A percentile compares a stretch with the other conserved stretches of the same genome.
These are phyloP conservation scores for Cladochytrium replicatum DNA, from an alignment of 192 early-diverging fungal species.

Conservation along the genomic window DNA sequence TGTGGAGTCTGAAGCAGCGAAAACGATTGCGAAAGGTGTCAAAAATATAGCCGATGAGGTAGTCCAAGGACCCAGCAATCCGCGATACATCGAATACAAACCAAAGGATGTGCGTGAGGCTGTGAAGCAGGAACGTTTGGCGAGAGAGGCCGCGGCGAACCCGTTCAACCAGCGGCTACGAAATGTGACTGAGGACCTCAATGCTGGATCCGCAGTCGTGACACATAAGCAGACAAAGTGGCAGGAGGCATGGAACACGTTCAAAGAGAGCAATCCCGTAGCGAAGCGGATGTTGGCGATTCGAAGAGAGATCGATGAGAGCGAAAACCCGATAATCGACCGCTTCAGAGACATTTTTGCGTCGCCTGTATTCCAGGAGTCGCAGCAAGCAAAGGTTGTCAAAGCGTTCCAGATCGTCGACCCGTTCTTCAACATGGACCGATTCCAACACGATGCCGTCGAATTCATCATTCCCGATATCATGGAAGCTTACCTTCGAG, in stretches of 20 bases:
- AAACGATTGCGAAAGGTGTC: conserved; percentile 31
- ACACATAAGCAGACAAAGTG: conserved; percentile 41
- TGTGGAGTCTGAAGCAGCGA: conserved; percentile 40
- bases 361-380: conserved; percentile 77
- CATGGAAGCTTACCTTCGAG: conserved; percentile 86
- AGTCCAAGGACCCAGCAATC: conserved; percentile 11
- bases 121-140: conserved; percentile 3
- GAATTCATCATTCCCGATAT: conserved; percentile 92
- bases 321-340: conserved; percentile 79
- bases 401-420: conserved; percentile 75
- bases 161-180: conserved; percentile 16
- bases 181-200: conserved; percentile 22
- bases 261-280: conserved; percentile 79
- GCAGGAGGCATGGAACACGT: conserved; percentile 86
- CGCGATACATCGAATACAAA: conserved; percentile 34
- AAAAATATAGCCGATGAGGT: conserved; percentile 31
- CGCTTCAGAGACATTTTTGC: conserved; percentile 64
- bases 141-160: neutral
- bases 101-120: conserved; percentile 32
- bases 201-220: conserved; percentile 24
- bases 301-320: conserved; percentile 74
- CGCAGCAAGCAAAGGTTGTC: conserved; percentile 86
- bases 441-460: conserved; percentile 83
- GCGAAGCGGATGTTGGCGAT: conserved; percentile 75
- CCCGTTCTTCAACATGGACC: conserved; percentile 73